Base-by-base conservation (phyloP, 1,284 basidiomycete genomes). In the Ganoderma lingzhi region DNA sequence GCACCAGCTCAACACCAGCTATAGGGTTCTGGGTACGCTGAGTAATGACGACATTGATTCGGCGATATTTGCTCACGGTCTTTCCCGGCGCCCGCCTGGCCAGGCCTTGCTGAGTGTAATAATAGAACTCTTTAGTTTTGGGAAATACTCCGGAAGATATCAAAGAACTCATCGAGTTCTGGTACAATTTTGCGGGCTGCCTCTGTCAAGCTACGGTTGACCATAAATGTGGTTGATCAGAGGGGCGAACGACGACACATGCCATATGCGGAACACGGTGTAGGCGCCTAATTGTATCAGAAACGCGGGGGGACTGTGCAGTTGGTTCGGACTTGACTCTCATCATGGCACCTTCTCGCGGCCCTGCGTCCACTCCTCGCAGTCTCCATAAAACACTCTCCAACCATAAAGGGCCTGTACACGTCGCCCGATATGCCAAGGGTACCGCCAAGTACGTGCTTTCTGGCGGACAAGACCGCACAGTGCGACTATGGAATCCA, bases 401-500 rank as follows among this genome's bases (percentile, higher is more conserved):
- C 6, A 84, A 77, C 65, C 96, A 97, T 80, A 90, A 90, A 70
- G 96, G 94, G 0, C 84, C 94, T 0, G 92, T 97, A 0, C 93
- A 97, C 76, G 91, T 96, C 66, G 93, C 90, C 19, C 86, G 92
- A 41, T 97, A 97, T 78, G 92, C 96, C 55, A 94, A 95, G 79
- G 95, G 95, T 2, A 84, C 87, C 1, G 92, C 93, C 62, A 95
- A 94, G 74, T 99, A 99, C 79, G 83, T 96, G 67, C 86, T 99
- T 23, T 93, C 95, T 0, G 98, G 96, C 10, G 96, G 96, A 19
- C 91, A 95, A 78, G 98, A 99, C 81, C 89, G 96, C 61, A 90
- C 91, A 1, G 88, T 99, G 62, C 88, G 93, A 61, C 88, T 99
- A 35, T 99, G 96, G 94, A 99, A 98, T 80, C 93, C 96, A 0